Evolutionary conservation across 1,284 basidiomycete species (phyloP), one percentile per base, ranked within the genome.

Genomic region (Rhizoctonia solani): DNA sequence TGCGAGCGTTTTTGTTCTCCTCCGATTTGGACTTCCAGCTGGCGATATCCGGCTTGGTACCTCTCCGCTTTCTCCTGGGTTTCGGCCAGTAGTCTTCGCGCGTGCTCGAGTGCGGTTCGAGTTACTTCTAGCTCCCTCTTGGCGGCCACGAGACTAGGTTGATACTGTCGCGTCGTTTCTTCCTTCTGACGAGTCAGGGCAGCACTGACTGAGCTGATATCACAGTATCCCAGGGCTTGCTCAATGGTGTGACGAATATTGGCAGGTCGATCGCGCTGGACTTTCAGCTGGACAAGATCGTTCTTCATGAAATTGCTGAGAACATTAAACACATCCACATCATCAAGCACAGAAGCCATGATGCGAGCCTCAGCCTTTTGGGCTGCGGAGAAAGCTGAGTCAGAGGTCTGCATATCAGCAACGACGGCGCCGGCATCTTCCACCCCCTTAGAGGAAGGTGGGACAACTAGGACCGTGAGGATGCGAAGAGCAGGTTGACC

Each of bases 401-500:
- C 9, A 11, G 23, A 25, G 4, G 37, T 54, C 9, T 27, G 19
- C 5, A 46, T 46, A 5, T 9, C 8, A 9, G n/a, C 25, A 14
- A 34, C 34, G n/a, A 27, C 37, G 11, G 27, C 39, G 19, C 19
- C 39, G 23, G 16, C 9, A 1, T 46, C 16, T 14, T 32, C 27
- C 3, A 23, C 11, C 6, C 9, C 19, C 9, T 52, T 27, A 9
- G 50, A 30, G 6, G 9, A 34, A 4, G 4, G 23, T 29, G 61
- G 50, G 9, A 66, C 50, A 3, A 66, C 41, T 19, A 66, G 11
- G 25, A 66, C 54, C 4, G 27, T 34, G n/a, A 66, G 50, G 8
- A 39, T 25, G 6, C 50, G n/a, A 2, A 66, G 11, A 9, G 50
- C 23, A 16, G 34, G 25, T 9, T 44, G 25, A 13, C 61, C 61